phyloP scores from a whole-genome alignment of 2,329 filamentous ascomycete species.

The Coniochaeta sp. region DNA sequence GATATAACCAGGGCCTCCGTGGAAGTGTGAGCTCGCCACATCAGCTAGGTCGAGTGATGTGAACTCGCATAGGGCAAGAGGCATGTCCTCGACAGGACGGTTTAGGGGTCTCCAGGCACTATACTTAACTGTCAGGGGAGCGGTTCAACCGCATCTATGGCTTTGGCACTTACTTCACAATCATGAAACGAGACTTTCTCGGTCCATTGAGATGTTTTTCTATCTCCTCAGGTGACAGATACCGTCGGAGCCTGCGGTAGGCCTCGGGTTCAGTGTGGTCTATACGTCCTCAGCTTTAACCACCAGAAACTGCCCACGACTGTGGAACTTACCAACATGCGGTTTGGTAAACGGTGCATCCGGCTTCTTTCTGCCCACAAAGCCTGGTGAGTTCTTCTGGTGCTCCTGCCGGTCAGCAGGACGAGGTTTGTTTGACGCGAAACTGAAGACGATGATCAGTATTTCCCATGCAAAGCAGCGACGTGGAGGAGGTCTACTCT shows the following conservation, averaged over 20 bases:
- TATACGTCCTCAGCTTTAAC: neutral
- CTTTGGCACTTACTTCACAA: neutral
- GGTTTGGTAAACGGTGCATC: slow-evolving; percentile 3
- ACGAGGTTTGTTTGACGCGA: neutral
- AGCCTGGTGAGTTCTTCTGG: slow-evolving; percentile 1
- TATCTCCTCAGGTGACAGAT: neutral
- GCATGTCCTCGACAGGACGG: slow-evolving; percentile 3
- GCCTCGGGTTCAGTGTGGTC: slow-evolving; percentile 1
- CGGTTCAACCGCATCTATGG: no score
- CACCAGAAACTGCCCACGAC: neutral
- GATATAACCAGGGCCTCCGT: slow-evolving; percentile 1
- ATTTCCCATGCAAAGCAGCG: neutral
- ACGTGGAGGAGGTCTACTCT: neutral
- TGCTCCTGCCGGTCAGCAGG: neutral
- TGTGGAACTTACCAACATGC: neutral
- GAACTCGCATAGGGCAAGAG: slow-evolving; percentile 1
- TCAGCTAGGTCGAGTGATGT: neutral
- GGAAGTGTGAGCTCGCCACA: neutral
- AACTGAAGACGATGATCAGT: neutral
- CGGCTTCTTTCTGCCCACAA: neutral
- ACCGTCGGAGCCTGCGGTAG: neutral
- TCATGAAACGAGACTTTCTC: neutral
- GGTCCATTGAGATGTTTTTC: neutral
- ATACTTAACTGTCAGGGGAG: neutral
- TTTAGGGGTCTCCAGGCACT: slow-evolving; percentile 2